Percentiles rank a stretch among this genome's conserved stretches.
phyloP scores from a whole-genome alignment of 805 yeast genomes.

The Nakazawaea ishiwadae region DNA sequence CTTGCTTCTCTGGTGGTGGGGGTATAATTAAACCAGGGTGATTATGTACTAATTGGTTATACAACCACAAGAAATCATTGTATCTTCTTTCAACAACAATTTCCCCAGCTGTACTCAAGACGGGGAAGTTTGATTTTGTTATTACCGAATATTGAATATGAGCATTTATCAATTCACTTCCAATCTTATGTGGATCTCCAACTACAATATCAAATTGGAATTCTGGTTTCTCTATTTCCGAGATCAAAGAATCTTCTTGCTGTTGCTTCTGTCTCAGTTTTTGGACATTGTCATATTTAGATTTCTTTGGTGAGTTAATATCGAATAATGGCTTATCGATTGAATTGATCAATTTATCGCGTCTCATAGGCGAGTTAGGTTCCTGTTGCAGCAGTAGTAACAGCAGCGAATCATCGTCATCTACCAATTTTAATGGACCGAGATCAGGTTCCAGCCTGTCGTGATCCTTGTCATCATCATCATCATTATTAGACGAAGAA shows the following conservation, averaged over 20 bases:
- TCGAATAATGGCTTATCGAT: conserved; percentile 54
- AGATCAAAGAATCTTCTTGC: background rate
- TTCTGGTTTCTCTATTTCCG: background rate
- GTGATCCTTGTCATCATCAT: conserved; percentile 19
- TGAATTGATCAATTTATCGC: conserved; percentile 34
- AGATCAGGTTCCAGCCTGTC: conserved; percentile 2
- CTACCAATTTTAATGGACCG: conserved; percentile 21
- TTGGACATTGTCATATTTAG: no score
- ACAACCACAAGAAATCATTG: conserved; percentile 91
- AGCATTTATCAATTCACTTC: conserved; percentile 74
- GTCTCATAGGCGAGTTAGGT: conserved; percentile 13
- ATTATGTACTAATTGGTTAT: conserved; percentile 77
- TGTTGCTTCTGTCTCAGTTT: conserved; percentile 15
- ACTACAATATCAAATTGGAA: conserved; percentile 57
- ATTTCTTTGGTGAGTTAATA: conserved; percentile 21
- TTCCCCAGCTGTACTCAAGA: conserved; percentile 29
- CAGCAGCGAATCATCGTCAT: conserved; percentile 8
- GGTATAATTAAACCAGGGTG: conserved; percentile 92
- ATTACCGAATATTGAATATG: conserved; percentile 84
- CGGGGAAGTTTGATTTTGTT: conserved; percentile 47
- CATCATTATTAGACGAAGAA: conserved; percentile 1
- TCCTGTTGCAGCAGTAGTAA: conserved; percentile 2
- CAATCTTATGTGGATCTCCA: conserved; percentile 88
- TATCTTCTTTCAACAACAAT: conserved; percentile 76
- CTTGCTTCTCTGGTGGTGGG: conserved; percentile 94